These are phyloP conservation scores for Heliocybe sulcata DNA, from an alignment of 1,284 basidiomycete species.

Conservation along the genomic window DNA sequence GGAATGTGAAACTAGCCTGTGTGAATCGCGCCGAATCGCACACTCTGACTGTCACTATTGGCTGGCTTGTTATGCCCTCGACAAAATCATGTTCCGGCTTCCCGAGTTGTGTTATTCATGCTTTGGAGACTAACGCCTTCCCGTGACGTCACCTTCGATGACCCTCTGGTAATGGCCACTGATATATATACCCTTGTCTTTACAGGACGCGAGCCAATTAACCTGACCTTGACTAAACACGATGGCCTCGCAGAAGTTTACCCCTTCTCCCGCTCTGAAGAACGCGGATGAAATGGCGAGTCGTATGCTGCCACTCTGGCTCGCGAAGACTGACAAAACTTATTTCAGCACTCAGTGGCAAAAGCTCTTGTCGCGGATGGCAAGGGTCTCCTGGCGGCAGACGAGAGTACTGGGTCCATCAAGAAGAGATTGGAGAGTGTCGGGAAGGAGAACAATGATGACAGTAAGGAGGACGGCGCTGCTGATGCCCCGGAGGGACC, in stretches of 20 bases:
- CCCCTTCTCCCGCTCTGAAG: neutral
- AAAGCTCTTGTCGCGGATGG: neutral
- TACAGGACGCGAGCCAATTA: no score
- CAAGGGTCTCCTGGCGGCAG: neutral
- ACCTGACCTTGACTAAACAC: no score
- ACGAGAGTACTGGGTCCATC: slow-evolving; percentile 1
- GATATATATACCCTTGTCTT: no score
- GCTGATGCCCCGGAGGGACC: neutral
- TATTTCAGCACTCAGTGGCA: neutral
- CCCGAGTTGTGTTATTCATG: no score
- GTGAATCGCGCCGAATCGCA: no score
- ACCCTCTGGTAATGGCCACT: no score
- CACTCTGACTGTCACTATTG: no score
- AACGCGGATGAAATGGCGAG: neutral
- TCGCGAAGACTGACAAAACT: neutral
- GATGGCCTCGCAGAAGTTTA: neutral
- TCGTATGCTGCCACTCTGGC: neutral
- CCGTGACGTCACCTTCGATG: no score
- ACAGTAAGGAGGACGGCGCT: neutral
- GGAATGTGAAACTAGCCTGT: no score
- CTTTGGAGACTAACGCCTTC: no score
- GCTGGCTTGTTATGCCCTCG: no score
- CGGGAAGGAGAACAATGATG: slow-evolving; percentile 2
- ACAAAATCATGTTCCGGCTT: no score
- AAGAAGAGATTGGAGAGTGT: slow-evolving; percentile 2